A percentile compares a stretch with the other conserved stretches of the same genome.
phyloP scores from a whole-genome alignment of 345 rosid species.

The Sapria himalayana region DNA sequence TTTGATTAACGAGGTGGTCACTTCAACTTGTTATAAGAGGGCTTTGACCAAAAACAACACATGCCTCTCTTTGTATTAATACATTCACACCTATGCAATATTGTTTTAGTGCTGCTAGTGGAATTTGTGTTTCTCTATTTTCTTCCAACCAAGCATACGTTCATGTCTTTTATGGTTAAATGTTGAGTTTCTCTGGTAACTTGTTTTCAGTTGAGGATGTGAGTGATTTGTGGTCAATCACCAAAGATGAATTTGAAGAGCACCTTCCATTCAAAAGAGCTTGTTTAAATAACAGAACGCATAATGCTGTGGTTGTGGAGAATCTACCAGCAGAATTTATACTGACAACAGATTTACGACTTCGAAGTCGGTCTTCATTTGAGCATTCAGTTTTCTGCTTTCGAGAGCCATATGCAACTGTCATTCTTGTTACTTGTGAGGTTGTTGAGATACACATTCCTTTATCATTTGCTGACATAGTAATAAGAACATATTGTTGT shows the following conservation, averaged over 20 bases:
- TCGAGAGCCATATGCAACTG: conserved; percentile 77
- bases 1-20: background rate
- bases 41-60: too few relatives aligned
- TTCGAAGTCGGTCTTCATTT: conserved; percentile 81
- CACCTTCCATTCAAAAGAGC: conserved; percentile 52
- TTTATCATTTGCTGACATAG: too few relatives aligned
- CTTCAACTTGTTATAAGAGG: background rate
- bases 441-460: too few relatives aligned
- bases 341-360: conserved; percentile 73
- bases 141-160: background rate
- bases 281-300: conserved; percentile 67
- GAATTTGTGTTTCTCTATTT: background rate
- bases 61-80: too few relatives aligned
- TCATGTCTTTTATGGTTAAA: conserved; percentile 2
- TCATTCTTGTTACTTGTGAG: conserved; percentile 93
- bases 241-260: conserved; percentile 51
- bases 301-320: conserved; percentile 62
- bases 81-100: too few relatives aligned
- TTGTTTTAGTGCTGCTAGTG: background rate
- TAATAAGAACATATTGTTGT: too few relatives aligned
- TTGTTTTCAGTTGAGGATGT: conserved; percentile 71
- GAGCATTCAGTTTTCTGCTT: conserved; percentile 78
- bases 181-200: background rate
- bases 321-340: conserved; percentile 64
- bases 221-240: conserved; percentile 73